These are phyloP conservation scores for Babesia divergens DNA, from an alignment of 169 alveolate species.

Conservation along the genomic window DNA sequence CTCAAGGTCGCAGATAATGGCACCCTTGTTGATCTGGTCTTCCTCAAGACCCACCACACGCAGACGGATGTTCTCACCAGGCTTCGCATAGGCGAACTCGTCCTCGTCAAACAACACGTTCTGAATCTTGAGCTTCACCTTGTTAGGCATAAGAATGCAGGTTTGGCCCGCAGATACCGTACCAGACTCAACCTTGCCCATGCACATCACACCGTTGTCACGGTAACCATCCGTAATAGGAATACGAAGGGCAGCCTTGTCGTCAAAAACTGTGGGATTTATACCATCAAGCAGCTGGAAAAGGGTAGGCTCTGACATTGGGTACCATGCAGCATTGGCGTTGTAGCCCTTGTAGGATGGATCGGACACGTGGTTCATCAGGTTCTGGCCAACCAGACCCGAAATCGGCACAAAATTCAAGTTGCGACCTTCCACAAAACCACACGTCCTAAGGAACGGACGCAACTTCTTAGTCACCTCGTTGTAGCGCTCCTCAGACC, in stretches of 20 bases:
- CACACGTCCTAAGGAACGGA: constrained; percentile 89
- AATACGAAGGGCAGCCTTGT: constrained; percentile 81
- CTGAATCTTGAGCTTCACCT: constrained; percentile 78
- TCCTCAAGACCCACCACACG: constrained; percentile 85
- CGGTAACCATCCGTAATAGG: constrained; percentile 89
- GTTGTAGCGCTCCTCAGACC: constrained; percentile 90
- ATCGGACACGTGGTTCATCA: constrained; percentile 80
- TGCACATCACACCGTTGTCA: constrained; percentile 88
- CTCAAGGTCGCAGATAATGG: constrained; percentile 88
- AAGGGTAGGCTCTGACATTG: constrained; percentile 78
- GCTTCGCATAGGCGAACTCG: constrained; percentile 84
- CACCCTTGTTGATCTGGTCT: constrained; percentile 92
- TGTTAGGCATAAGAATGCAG: constrained; percentile 86
- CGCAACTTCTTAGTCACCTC: constrained; percentile 81
- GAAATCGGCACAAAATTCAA: constrained; percentile 93
- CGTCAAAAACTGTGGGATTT: constrained; percentile 74
- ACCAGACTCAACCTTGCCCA: constrained; percentile 90
- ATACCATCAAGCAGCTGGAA: constrained; percentile 79
- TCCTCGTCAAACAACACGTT: constrained; percentile 85
- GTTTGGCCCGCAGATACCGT: constrained; percentile 75
- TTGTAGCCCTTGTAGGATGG: constrained; percentile 48
- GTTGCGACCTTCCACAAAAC: constrained; percentile 86
- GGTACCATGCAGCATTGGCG: constrained; percentile 76
- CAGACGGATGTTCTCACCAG: constrained; percentile 89
- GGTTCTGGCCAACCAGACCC: constrained; percentile 95